Evolutionary conservation across 2,329 filamentous ascomycete genomes (phyloP).

Genomic region (Trichoderma sp.): DNA sequence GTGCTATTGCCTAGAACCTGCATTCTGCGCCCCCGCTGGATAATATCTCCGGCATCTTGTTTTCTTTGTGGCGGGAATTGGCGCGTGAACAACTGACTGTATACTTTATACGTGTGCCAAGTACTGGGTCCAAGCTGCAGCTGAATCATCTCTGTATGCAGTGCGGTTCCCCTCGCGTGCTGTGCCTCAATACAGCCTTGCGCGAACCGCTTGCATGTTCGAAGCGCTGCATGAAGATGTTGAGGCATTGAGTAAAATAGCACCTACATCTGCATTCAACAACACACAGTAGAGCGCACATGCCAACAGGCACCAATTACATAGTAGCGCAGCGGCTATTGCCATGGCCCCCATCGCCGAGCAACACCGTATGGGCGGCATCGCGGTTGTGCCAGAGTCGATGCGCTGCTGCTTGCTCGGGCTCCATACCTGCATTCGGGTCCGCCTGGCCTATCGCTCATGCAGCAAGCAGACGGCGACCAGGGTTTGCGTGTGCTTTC

Average conservation of each 20-base stretch:
- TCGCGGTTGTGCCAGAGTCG: not conserved
- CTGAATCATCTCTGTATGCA: not conserved
- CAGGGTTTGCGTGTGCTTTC: not conserved
- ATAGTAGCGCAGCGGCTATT: not conserved
- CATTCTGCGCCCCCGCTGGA: not conserved
- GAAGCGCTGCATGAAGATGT: not conserved
- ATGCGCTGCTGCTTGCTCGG: constrained; percentile 15
- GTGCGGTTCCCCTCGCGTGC: not conserved
- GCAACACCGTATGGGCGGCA: not conserved
- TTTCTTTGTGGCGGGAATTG: not conserved
- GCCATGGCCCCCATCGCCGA: not conserved
- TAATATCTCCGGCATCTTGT: not conserved
- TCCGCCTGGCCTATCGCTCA: constrained; percentile 24
- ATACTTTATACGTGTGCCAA: not conserved
- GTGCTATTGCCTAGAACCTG: not conserved
- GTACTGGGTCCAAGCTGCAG: not conserved
- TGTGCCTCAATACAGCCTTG: constrained; percentile 18
- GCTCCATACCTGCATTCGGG: constrained; percentile 2
- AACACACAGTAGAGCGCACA: not conserved
- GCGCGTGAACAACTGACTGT: not conserved
- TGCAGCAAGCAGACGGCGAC: constrained; percentile 8
- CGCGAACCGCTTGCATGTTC: not conserved
- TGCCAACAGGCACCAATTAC: not conserved
- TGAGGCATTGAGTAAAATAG: not conserved
- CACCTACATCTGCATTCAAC: not conserved